Evolutionary conservation across 2,329 filamentous ascomycete species (phyloP).

Genomic region (Cadophora luteo-olivacea): DNA sequence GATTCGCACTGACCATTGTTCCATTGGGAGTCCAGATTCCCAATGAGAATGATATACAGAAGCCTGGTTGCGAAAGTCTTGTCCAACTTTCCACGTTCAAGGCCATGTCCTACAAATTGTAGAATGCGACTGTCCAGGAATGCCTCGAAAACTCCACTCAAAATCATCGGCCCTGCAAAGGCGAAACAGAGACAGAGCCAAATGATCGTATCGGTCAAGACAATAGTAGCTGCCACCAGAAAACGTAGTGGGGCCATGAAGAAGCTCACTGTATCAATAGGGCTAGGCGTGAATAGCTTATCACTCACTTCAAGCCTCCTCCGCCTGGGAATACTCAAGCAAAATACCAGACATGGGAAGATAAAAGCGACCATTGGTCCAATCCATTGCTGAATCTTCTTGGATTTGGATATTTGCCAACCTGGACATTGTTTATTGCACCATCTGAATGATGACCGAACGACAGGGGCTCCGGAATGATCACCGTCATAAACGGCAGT

Average conservation of each 20-base stretch:
- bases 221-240: conserved; percentile 18
- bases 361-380: conserved; percentile 30
- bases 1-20: neutral
- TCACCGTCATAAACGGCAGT: conserved; percentile 23
- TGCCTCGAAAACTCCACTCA: conserved; percentile 31
- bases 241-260: conserved; percentile 14
- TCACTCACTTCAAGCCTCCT: conserved; percentile 10
- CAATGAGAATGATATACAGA: conserved; percentile 28
- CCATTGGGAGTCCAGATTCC: conserved; percentile 23
- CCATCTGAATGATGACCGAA: conserved; percentile 22
- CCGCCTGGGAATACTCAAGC: conserved; percentile 20
- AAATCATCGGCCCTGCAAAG: conserved; percentile 27
- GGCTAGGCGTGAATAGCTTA: conserved; percentile 1
- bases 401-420: conserved; percentile 22
- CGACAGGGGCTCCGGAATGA: conserved; percentile 14
- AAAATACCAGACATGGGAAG: conserved; percentile 28
- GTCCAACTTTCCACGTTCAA: neutral
- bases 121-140: conserved; percentile 26
- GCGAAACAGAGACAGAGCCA: conserved; percentile 28
- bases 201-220: conserved; percentile 22
- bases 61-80: conserved; percentile 9
- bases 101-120: neutral
- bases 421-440: conserved; percentile 28
- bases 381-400: conserved; percentile 27
- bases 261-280: neutral